Conservation (phyloP, 2,329 filamentous ascomycete species). For the Emergomyces orientalis region DNA sequence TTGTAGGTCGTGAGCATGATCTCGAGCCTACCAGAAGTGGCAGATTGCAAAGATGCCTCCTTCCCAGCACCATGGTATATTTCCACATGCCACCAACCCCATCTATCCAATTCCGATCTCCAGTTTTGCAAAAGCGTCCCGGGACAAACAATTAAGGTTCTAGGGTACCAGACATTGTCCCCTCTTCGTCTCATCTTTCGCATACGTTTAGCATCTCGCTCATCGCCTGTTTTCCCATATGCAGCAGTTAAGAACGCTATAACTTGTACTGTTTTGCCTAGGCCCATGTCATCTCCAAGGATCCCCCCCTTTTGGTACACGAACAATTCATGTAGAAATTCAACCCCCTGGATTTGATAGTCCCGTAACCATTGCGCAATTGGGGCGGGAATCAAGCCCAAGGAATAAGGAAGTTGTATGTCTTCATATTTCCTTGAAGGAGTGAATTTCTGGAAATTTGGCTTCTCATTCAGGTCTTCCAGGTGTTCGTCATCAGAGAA, state of each 20-base stretch:
- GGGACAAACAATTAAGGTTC: constrained; percentile 76
- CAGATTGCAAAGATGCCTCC: constrained; percentile 61
- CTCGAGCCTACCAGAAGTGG: constrained; percentile 67
- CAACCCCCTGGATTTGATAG: constrained; percentile 79
- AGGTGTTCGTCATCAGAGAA: constrained; percentile 63
- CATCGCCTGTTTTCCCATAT: constrained; percentile 89
- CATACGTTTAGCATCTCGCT: constrained; percentile 77
- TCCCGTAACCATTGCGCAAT: constrained; percentile 87
- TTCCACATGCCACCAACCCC: constrained; percentile 94
- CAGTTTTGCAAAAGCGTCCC: constrained; percentile 85
- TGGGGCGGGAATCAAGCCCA: constrained; percentile 73
- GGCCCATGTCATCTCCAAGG: constrained; percentile 91
- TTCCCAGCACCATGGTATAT: constrained; percentile 66
- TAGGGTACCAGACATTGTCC: constrained; percentile 64
- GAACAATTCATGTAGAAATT: constrained; percentile 80
- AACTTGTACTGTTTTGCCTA: constrained; percentile 95
- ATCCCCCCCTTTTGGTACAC: constrained; percentile 86
- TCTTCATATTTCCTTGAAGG: constrained; percentile 64
- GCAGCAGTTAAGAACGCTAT: constrained; percentile 83
- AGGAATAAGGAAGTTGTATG: constrained; percentile 63
- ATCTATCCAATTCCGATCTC: constrained; percentile 73
- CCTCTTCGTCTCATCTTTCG: constrained; percentile 63
- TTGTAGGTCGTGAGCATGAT: constrained; percentile 91
- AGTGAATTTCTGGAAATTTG: constrained; percentile 53
- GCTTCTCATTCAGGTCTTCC: constrained; percentile 57